Evolutionary conservation across 257 asterid species (phyloP), one percentile per base, ranked within the genome.

Genomic region (Solanum bukasovii): DNA sequence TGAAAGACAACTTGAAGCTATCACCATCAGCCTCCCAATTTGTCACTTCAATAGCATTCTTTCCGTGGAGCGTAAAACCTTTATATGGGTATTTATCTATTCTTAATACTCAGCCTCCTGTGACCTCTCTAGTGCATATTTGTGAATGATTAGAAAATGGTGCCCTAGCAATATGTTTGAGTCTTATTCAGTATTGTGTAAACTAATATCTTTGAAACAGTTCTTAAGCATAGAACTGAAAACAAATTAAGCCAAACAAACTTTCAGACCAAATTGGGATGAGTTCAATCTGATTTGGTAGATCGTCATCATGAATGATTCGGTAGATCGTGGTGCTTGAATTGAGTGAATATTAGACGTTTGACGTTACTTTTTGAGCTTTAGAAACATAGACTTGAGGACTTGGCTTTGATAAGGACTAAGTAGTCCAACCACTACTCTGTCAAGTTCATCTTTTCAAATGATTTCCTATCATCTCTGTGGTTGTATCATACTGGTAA

Each of bases 21-120:
- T 93, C 99, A 18, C 98, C 99, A 87, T 95, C 99, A 37, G 98
- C 98, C 63, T 94, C 99, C 87, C 99, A 96, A 90, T 96, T 94
- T 90, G 94, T 96, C 92, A 93, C 98, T 72, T 93, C 99, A 68
- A 89, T 96, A 86, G 97, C 94, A 82, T 94, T 96, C 90, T 95
- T 94, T 52, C 99, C 99, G 10, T 96, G 99, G 99, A 96, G 98
- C 86, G 92, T 96, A 91, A 96, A 95, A 88, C 99, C 98, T 29
- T 70, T 96, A 90, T 96, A 95, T 85, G 98, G 98, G 98, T 96
- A 95, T 86, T 92, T 33, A 44, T 90, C 72, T 89, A 86, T 88
- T 35, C 13, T 81, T 37, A 81, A 42, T 38, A 29, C 35, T 72
- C 34, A 14, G 61, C 71, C 84, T 16, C 73, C 34, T 40, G 61